phyloP scores from a whole-genome alignment of 768 basidiomycete genomes.

The Auriscalpium vulgare region DNA sequence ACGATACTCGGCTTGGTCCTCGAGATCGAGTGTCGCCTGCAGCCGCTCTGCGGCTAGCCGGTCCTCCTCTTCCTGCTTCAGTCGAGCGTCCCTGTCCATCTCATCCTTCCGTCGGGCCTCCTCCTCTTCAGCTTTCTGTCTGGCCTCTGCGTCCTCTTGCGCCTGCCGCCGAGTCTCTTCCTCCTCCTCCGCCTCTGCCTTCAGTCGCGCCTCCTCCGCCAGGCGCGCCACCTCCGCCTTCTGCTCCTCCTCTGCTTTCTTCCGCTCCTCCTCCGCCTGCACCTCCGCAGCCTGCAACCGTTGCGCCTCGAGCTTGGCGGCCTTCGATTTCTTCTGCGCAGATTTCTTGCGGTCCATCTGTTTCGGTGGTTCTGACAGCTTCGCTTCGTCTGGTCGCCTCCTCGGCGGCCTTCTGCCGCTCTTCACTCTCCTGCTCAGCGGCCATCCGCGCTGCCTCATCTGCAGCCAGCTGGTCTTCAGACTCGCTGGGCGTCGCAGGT shows the following conservation, averaged over 20 bases:
- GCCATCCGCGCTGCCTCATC: neutral
- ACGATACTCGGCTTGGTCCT: conserved; percentile 20
- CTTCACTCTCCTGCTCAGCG: neutral
- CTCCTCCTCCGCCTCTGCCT: conserved; percentile 1
- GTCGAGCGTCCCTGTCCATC: too few relatives aligned
- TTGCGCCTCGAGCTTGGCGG: neutral
- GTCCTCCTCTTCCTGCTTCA: neutral
- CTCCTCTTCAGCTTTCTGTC: conserved; percentile 4
- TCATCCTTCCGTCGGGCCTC: neutral
- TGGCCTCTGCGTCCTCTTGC: neutral
- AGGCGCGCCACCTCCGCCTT: conserved; percentile 1
- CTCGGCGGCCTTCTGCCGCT: neutral
- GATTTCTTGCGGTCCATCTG: too few relatives aligned
- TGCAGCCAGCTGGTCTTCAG: neutral
- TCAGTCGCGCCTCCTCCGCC: conserved; percentile 5
- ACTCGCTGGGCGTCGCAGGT: neutral
- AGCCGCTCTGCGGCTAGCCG: neutral
- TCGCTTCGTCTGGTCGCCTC: neutral
- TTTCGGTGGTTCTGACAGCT: neutral
- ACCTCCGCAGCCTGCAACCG: neutral
- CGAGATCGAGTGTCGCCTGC: neutral
- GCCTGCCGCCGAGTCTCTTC: conserved; percentile 3
- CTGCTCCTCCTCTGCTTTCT: conserved; percentile 1
- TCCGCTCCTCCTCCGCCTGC: neutral
- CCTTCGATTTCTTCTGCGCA: neutral